Evolutionary conservation across 192 early-diverging fungal genomes (phyloP).

Genomic region (Lobosporangium transversale): DNA sequence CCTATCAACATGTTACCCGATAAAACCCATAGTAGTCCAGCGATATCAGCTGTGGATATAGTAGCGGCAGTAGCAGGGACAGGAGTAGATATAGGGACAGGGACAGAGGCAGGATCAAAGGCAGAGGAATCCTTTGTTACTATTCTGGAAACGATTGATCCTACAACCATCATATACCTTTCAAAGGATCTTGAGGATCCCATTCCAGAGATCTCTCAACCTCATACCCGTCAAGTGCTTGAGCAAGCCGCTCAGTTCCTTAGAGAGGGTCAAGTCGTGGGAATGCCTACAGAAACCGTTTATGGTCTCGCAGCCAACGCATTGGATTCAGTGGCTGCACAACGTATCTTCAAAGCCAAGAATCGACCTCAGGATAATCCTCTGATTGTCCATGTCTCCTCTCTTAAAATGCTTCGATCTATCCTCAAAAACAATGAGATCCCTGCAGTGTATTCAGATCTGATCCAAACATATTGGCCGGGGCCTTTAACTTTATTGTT

Average conservation of each 20-base stretch:
- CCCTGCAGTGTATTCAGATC: constrained; percentile 72
- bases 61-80: too few relatives aligned
- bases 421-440: constrained; percentile 69
- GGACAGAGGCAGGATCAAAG: too few relatives aligned
- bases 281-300: constrained; percentile 98
- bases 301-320: constrained; percentile 97
- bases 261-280: constrained; percentile 70
- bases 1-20: too few relatives aligned
- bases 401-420: constrained; percentile 84
- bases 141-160: constrained; percentile 47
- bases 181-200: constrained; percentile 51
- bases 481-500: constrained; percentile 93
- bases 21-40: too few relatives aligned
- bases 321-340: constrained; percentile 69
- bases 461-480: constrained; percentile 86
- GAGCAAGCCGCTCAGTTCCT: constrained; percentile 66
- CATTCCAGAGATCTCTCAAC: constrained; percentile 20
- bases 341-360: constrained; percentile 86
- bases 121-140: constrained; percentile 31
- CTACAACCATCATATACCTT: constrained; percentile 34
- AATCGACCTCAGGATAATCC: constrained; percentile 95
- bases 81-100: too few relatives aligned
- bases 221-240: constrained; percentile 36
- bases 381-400: constrained; percentile 95
- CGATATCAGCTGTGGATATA: too few relatives aligned